phyloP scores from a whole-genome alignment of 2,329 filamentous ascomycete genomes.

The Curvularia verruculosa region DNA sequence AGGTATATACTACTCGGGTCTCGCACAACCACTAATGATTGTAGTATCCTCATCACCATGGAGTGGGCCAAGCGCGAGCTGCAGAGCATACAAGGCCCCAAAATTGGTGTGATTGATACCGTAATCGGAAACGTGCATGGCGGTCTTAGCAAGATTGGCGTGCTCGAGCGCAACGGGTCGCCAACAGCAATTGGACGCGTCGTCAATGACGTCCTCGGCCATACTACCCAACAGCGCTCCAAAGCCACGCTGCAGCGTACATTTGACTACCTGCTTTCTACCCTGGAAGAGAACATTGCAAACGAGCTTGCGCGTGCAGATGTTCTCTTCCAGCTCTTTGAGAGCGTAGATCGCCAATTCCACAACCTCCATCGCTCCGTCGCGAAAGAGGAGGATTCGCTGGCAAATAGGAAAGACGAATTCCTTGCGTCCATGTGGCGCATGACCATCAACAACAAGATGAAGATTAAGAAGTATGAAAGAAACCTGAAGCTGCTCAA shows the following conservation, averaged over 20 bases:
- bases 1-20: slow-evolving; percentile 36
- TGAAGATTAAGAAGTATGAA: slow-evolving; percentile 84
- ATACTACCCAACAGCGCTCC: slow-evolving; percentile 80
- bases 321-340: slow-evolving; percentile 85
- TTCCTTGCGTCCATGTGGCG: slow-evolving; percentile 86
- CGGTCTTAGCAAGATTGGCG: slow-evolving; percentile 67
- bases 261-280: slow-evolving; percentile 83
- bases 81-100: slow-evolving; percentile 52
- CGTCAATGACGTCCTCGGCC: slow-evolving; percentile 76
- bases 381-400: slow-evolving; percentile 78
- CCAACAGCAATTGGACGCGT: slow-evolving; percentile 73
- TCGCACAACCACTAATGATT: slow-evolving; percentile 21
- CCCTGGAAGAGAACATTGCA: slow-evolving; percentile 87
- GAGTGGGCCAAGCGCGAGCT: slow-evolving; percentile 93
- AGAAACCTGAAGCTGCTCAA: slow-evolving; percentile 82
- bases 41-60: slow-evolving; percentile 88
- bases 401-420: slow-evolving; percentile 81
- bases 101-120: slow-evolving; percentile 67
- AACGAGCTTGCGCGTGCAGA: slow-evolving; percentile 82
- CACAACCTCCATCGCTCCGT: slow-evolving; percentile 85
- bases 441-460: slow-evolving; percentile 77
- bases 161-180: slow-evolving; percentile 48
- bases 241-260: slow-evolving; percentile 81
- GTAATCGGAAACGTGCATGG: slow-evolving; percentile 85
- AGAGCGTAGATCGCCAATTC: slow-evolving; percentile 88